Evolutionary conservation across 345 rosid genomes (phyloP), one percentile per base, ranked within the genome.

Genomic region (Brassica cretica): DNA sequence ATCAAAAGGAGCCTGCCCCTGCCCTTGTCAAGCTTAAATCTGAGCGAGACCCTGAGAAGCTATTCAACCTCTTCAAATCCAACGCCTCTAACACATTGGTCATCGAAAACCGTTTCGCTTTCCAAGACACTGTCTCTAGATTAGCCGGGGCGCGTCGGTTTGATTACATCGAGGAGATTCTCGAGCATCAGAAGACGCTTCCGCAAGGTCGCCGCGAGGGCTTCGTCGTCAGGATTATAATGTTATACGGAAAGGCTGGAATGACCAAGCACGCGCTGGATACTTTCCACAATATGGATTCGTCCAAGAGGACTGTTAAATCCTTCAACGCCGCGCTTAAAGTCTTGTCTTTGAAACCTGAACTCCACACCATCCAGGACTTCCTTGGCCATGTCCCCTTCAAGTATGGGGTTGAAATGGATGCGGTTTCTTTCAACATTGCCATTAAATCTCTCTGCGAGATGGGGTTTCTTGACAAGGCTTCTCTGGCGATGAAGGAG

Each of bases 151-250:
- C 93, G 18, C 72, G 78, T 21, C 81, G 93, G 49, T 78, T 89
- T 75, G 97, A 89, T 85, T 86, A 73, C 83, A 86, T 92, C 1
- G 91, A 89, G 81, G 78, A 85, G 56, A 76, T 92, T 64, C 96
- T 92, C 70, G 97, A 92, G 87, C 93, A 92, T 11, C 97, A 92
- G 64, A 92, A 90, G 89, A 74, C 83, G 51, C 91, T 92, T 75
- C 87, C 85, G 0, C 97, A 92, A 68, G 93, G 96, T 58, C 86
- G 92, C 62, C 96, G 97, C 1, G 93, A 92, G 77, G 97, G 96
- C 6, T 90, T 90, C 76, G 73, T 90, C 11, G 87, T 90, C 67
- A 89, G 96, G 84, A 89, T 92, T 66, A 92, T 92, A 24, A 89
- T 87, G 86, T 74, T 92, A 76, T 92, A 90, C 82, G 96, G 93